Base-by-base conservation (phyloP, 805 yeast species). In the Komagataella populi region DNA sequence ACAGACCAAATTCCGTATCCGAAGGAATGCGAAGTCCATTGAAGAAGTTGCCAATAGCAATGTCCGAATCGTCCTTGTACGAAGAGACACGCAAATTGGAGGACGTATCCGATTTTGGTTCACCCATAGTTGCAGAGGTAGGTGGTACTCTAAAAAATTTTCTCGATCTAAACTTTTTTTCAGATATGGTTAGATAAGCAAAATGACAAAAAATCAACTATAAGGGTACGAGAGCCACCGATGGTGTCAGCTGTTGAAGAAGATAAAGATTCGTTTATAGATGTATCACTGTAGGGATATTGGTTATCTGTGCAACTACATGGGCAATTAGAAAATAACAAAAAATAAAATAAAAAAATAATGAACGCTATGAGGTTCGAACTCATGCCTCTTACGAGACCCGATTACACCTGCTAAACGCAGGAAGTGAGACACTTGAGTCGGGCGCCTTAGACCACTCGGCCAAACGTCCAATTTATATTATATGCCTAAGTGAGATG, bases 11-110 rank as follows among this genome's bases (percentile, higher is more conserved):
- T 39, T 68, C 63, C 6, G 84, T 78, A 12, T 75, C 71, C 6
- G 67, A 64, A 44, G 91, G 83, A 2, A 83, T 75, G 22, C 73
- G 68, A 50, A 85, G 71, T 3, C 96, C 96, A 60, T 85, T 85
- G 70, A 89, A 83, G 60, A 86, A 84, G n/a, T 85, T 76, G 2
- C 88, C 85, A 7, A 84, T 76, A 23, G 61, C 73, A 3, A 77
- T 80, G 4, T 77, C 67, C 14, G 80, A 75, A 23, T 72, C 72
- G 16, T 73, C 77, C 16, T 69, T 65, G 52, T 63, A 56, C 0
- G 70, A 56, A 12, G 60, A 55, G 36, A 77, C 70, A 6, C 47
- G 47, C 30, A 45, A 30, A 30, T 6, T 30, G 39, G 39, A 4
- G 14, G 39, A 30, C 14, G 39, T 10, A 8, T 10, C 39, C 39